Conservation (phyloP, 2,329 filamentous ascomycete genomes). For the Diplodia seriata region DNA sequence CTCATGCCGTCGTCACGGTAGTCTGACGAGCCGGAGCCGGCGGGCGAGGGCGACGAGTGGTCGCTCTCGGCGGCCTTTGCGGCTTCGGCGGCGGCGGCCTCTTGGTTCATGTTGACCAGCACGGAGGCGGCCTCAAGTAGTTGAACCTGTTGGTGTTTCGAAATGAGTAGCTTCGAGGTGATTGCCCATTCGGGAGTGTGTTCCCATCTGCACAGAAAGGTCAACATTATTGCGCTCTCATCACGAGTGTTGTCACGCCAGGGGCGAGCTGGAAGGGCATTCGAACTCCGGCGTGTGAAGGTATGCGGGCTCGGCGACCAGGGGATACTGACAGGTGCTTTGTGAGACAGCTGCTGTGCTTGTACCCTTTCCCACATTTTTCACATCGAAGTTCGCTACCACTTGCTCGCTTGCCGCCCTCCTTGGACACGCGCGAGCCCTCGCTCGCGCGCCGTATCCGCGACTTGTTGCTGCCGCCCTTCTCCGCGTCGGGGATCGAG, state of each 20-base stretch:
- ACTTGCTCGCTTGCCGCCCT: constrained; percentile 78
- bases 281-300: constrained; percentile 49
- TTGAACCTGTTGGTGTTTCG: constrained; percentile 99
- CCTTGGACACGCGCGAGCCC: constrained; percentile 75
- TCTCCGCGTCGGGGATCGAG: constrained; percentile 52
- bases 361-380: constrained; percentile 99
- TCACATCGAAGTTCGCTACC: constrained; percentile 91
- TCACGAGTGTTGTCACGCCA: constrained; percentile 1
- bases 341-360: constrained; percentile 99
- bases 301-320: constrained; percentile 50
- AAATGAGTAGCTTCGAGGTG: constrained; percentile 97
- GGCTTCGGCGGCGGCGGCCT: constrained; percentile 63
- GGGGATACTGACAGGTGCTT: constrained; percentile 98
- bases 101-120: constrained; percentile 83
- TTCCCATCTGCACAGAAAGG: constrained; percentile 79
- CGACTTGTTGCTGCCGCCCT: constrained; percentile 58
- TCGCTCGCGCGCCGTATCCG: constrained; percentile 77
- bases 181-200: constrained; percentile 97
- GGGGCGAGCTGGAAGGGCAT: constrained; percentile 41
- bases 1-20: constrained; percentile 73
- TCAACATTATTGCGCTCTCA: constrained; percentile 28
- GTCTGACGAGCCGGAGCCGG: constrained; percentile 81
- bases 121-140: constrained; percentile 97
- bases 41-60: constrained; percentile 80
- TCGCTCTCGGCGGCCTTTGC: constrained; percentile 77